Conservation (phyloP, 2,329 filamentous ascomycete species). For the Botrytis tulipae region DNA sequence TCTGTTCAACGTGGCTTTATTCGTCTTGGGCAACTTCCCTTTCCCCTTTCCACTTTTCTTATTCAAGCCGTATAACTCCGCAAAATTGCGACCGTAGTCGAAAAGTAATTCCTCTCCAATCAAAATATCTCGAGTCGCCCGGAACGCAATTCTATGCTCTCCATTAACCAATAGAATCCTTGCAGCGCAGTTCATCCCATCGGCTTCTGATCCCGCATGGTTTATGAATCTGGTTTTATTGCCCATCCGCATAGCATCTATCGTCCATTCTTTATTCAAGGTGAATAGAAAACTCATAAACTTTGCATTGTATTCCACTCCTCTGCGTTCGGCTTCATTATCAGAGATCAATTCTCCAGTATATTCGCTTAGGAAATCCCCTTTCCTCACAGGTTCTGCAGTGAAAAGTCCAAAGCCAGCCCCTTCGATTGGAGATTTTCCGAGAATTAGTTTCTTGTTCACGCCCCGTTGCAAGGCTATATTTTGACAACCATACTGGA, state of each 20-base stretch:
- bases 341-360: constrained; percentile 67
- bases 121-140: constrained; percentile 63
- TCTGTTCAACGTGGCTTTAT: constrained; percentile 30
- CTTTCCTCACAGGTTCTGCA: constrained; percentile 44
- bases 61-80: constrained; percentile 50
- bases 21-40: constrained; percentile 23
- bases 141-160: constrained; percentile 73
- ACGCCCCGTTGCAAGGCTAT: constrained; percentile 67
- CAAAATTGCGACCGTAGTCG: constrained; percentile 71
- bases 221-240: constrained; percentile 85
- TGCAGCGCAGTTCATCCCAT: constrained; percentile 61
- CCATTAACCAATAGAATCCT: constrained; percentile 71
- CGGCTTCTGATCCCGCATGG: constrained; percentile 63
- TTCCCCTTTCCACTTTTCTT: constrained; percentile 42
- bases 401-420: constrained; percentile 76
- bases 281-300: constrained; percentile 50
- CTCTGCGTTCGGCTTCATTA: constrained; percentile 35
- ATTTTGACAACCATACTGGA: constrained; percentile 66
- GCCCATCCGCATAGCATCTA: constrained; percentile 74
- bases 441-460: constrained; percentile 64
- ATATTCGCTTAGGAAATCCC: constrained; percentile 80
- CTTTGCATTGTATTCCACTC: constrained; percentile 40
- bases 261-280: constrained; percentile 48
- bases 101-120: constrained; percentile 78
- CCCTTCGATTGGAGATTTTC: constrained; percentile 64